phyloP scores from a whole-genome alignment of 1,139 yeast genomes.

The Arxiozyma telluris region DNA sequence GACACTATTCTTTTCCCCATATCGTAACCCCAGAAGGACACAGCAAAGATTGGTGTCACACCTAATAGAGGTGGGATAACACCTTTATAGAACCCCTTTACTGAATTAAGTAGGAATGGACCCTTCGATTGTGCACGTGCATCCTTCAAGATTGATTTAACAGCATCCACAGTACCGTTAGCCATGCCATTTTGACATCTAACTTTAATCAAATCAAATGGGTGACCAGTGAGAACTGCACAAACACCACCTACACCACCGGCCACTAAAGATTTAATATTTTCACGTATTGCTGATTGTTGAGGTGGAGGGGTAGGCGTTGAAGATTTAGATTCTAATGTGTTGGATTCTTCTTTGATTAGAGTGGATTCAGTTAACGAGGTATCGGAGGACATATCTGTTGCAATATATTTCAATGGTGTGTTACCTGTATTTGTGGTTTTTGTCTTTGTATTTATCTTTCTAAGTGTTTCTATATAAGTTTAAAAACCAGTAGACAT shows the following conservation, averaged over 20 bases:
- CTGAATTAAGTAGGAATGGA: slow-evolving; percentile 6
- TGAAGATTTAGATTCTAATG: neutral
- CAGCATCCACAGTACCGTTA: slow-evolving; percentile 53
- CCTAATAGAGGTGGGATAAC: slow-evolving; percentile 86
- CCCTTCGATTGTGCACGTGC: slow-evolving; percentile 42
- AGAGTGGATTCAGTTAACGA: slow-evolving; percentile 12
- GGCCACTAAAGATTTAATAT: slow-evolving; percentile 70
- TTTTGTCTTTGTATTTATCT: neutral
- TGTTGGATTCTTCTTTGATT: slow-evolving; percentile 9
- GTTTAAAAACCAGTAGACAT: too few species aligned
- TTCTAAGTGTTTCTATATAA: too few species aligned
- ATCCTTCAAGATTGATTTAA: slow-evolving; percentile 55
- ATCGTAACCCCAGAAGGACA: slow-evolving; percentile 97
- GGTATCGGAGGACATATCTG: slow-evolving; percentile 11
- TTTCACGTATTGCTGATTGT: slow-evolving; percentile 23
- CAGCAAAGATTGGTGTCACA: slow-evolving; percentile 97
- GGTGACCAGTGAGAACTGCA: slow-evolving; percentile 91
- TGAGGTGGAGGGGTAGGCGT: neutral
- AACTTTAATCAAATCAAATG: slow-evolving; percentile 88
- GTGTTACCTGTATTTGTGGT: neutral
- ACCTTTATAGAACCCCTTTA: slow-evolving; percentile 54
- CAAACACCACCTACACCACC: slow-evolving; percentile 85
- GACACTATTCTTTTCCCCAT: slow-evolving; percentile 73
- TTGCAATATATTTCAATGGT: too few species aligned
- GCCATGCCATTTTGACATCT: slow-evolving; percentile 63